These are phyloP conservation scores for Cercospora zeae-maydis DNA, from an alignment of 2,329 filamentous ascomycete genomes.

Conservation along the genomic window DNA sequence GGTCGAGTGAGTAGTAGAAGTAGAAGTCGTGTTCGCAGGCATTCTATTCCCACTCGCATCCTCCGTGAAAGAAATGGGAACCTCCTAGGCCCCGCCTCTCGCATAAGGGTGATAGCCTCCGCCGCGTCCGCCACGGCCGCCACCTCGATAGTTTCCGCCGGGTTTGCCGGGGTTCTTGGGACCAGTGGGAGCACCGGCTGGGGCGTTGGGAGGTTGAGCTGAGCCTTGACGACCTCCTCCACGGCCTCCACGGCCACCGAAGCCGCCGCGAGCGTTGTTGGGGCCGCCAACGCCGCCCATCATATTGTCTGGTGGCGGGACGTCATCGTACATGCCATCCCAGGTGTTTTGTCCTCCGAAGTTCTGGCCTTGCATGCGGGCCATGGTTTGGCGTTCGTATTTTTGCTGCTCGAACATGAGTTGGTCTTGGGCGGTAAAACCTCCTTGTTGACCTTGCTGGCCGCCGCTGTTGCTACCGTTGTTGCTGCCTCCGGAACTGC, in stretches of 20 bases:
- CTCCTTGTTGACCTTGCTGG: conserved; percentile 32
- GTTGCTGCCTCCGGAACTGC: background rate
- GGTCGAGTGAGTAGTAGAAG: background rate
- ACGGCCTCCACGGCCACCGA: conserved; percentile 44
- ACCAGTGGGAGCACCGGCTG: conserved; percentile 84
- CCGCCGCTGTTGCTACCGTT: conserved; percentile 10
- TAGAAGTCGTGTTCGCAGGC: background rate
- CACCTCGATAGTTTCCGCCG: conserved; percentile 89
- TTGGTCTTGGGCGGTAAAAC: conserved; percentile 68
- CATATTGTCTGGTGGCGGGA: conserved; percentile 72
- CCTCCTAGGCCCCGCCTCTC: conserved; percentile 33
- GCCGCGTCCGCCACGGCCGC: conserved; percentile 68
- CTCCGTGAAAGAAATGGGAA: background rate
- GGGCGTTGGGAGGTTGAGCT: conserved; percentile 48
- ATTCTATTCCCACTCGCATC: background rate
- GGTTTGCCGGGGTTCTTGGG: conserved; percentile 93
- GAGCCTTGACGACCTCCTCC: conserved; percentile 35
- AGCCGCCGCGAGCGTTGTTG: conserved; percentile 39
- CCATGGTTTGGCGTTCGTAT: conserved; percentile 66
- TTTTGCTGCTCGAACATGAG: conserved; percentile 74
- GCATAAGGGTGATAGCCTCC: conserved; percentile 75
- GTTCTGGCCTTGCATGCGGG: conserved; percentile 47
- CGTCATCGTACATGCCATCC: conserved; percentile 98
- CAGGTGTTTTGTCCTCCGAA: conserved; percentile 60
- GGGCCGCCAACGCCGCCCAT: background rate